These are phyloP conservation scores for Alloteropsis angusta DNA, from an alignment of 202 grass and related monocot species.

Conservation along the genomic window DNA sequence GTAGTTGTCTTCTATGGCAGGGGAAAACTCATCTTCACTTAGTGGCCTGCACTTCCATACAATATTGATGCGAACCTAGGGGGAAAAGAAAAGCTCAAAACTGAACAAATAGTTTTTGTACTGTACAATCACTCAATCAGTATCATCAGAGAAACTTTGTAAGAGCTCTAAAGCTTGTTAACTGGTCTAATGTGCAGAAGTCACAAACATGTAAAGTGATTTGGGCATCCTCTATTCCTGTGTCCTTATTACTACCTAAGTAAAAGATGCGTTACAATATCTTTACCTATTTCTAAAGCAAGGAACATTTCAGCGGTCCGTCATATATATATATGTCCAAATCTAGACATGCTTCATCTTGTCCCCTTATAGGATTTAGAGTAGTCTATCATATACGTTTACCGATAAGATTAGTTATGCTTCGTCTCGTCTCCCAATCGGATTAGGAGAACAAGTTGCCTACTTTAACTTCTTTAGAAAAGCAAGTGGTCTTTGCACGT, in stretches of 20 bases:
- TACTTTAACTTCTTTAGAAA: too few relatives aligned
- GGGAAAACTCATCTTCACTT: constrained; percentile 44
- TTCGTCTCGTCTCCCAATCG: too few relatives aligned
- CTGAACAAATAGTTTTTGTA: background rate
- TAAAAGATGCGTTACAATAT: background rate
- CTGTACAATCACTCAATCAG: background rate
- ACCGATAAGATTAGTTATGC: too few relatives aligned
- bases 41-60: constrained; percentile 54
- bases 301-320: too few relatives aligned
- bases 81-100: constrained; percentile 27
- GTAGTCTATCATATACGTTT: too few relatives aligned
- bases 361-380: too few relatives aligned
- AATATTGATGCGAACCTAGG: constrained; percentile 53
- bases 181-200: background rate
- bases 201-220: background rate
- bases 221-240: background rate
- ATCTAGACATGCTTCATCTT: too few relatives aligned
- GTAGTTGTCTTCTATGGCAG: constrained; percentile 56
- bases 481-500: too few relatives aligned
- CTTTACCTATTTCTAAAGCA: too few relatives aligned
- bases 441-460: too few relatives aligned
- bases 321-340: too few relatives aligned
- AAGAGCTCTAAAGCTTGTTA: background rate
- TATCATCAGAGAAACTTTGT: background rate
- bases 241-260: background rate